Conservation (phyloP, 306 rosid genomes). For the Coriaria nepalensis region DNA sequence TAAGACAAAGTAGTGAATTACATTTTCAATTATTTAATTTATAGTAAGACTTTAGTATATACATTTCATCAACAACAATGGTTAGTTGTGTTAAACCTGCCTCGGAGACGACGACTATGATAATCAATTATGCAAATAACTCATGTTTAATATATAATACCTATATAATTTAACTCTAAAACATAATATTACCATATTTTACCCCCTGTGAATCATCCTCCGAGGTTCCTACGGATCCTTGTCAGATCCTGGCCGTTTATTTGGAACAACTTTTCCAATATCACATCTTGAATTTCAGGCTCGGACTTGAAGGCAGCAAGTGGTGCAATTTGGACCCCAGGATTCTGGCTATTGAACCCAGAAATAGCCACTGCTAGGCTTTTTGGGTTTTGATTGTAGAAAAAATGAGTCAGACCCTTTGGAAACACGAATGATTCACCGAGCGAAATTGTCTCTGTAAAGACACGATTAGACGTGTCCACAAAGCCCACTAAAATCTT, state of each 20-base stretch:
- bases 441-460: conserved; percentile 21
- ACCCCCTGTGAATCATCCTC: too few relatives aligned
- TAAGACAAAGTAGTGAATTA: too few relatives aligned
- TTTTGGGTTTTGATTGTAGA: conserved; percentile 25
- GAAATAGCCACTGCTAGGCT: conserved; percentile 31
- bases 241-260: conserved; percentile 24
- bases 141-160: too few relatives aligned
- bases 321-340: conserved; percentile 33
- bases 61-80: too few relatives aligned
- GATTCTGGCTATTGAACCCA: conserved; percentile 62
- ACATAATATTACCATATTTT: too few relatives aligned
- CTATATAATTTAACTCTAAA: too few relatives aligned
- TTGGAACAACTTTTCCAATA: conserved; percentile 30
- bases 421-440: conserved; percentile 69
- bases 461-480: conserved; percentile 25
- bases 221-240: conserved; percentile 32
- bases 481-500: conserved; percentile 45
- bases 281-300: conserved; percentile 20
- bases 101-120: too few relatives aligned
- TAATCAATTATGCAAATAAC: too few relatives aligned
- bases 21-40: too few relatives aligned
- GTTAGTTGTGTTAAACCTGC: too few relatives aligned
- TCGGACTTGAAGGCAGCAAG: conserved; percentile 36
- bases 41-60: too few relatives aligned
- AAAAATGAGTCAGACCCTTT: conserved; percentile 43